Conservation (phyloP, 1,284 basidiomycete species). For the Moesziomyces sp. region DNA sequence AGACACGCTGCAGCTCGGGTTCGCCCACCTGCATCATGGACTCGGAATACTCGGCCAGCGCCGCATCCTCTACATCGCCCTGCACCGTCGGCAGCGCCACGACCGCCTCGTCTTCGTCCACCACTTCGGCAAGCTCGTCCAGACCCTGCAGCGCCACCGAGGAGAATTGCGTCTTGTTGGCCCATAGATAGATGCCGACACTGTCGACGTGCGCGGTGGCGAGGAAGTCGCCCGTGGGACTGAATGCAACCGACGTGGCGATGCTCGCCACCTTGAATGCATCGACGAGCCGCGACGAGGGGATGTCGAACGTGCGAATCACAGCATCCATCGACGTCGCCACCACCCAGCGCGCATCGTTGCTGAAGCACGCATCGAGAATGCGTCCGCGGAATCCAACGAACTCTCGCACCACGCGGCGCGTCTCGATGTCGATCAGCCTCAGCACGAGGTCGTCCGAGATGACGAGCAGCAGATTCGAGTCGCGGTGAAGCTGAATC, state of each 20-base stretch:
- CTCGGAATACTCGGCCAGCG: conserved; percentile 80
- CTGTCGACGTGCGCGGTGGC: conserved; percentile 94
- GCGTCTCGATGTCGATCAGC: conserved; percentile 90
- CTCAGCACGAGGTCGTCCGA: conserved; percentile 88
- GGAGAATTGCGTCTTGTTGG: conserved; percentile 91
- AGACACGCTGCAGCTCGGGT: conserved; percentile 54
- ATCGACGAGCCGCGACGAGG: conserved; percentile 89
- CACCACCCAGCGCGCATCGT: conserved; percentile 93
- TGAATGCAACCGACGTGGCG: conserved; percentile 90
- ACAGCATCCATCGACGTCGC: conserved; percentile 87
- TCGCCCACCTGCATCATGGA: conserved; percentile 42
- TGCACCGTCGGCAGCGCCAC: conserved; percentile 49
- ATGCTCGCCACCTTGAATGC: conserved; percentile 89
- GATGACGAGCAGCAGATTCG: conserved; percentile 82
- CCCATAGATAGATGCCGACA: conserved; percentile 94
- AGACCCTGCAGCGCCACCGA: conserved; percentile 85
- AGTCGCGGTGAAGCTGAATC: conserved; percentile 83
- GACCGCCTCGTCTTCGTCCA: conserved; percentile 21
- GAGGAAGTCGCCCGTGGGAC: conserved; percentile 93
- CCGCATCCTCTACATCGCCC: conserved; percentile 70
- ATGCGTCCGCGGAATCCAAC: conserved; percentile 61
- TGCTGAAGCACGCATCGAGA: conserved; percentile 75
- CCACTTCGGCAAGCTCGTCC: conserved; percentile 78
- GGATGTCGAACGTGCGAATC: conserved; percentile 95
- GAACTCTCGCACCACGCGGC: conserved; percentile 85